Conservation (phyloP, 2,329 filamentous ascomycete genomes). For the Colletotrichum acutatum region DNA sequence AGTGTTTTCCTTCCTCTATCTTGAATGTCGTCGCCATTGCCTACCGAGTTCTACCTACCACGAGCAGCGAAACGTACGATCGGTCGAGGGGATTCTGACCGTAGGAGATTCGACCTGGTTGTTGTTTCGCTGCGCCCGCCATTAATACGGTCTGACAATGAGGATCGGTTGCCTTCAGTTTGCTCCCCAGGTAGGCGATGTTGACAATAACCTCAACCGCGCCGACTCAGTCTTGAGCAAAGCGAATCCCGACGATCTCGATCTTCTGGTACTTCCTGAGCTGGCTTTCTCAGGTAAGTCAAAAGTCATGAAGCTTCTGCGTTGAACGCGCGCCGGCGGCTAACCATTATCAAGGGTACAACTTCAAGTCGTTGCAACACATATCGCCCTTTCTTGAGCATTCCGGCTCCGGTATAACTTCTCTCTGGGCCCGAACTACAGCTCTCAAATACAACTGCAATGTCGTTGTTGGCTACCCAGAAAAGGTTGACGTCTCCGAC, state of each 20-base stretch:
- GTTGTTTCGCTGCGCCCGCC: no score
- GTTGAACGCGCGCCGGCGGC: no score
- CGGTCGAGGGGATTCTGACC: no score
- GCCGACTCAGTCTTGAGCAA: conserved; percentile 72
- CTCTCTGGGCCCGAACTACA: conserved; percentile 76
- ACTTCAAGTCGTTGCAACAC: conserved; percentile 76
- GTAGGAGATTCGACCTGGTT: no score
- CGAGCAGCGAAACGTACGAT: no score
- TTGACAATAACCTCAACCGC: conserved; percentile 75
- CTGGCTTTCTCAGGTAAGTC: conserved; percentile 79
- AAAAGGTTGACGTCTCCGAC: conserved; percentile 65
- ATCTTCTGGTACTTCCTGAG: conserved; percentile 80
- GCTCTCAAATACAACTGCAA: conserved; percentile 75
- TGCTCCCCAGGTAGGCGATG: conserved; percentile 74
- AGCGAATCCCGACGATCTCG: conserved; percentile 64
- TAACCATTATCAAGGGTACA: no score
- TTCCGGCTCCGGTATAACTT: conserved; percentile 72
- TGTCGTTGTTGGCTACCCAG: conserved; percentile 80
- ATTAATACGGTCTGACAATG: conserved; percentile 55
- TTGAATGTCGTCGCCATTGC: no score
- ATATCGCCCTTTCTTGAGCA: conserved; percentile 78
- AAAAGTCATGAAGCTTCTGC: no score
- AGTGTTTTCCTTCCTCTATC: no score
- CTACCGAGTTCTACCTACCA: no score
- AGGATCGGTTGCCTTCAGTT: conserved; percentile 79